A percentile compares a stretch with the other conserved stretches of the same genome.
Conservation (phyloP, 2,329 filamentous ascomycete species). For the Cryoendolithus antarcticus region DNA sequence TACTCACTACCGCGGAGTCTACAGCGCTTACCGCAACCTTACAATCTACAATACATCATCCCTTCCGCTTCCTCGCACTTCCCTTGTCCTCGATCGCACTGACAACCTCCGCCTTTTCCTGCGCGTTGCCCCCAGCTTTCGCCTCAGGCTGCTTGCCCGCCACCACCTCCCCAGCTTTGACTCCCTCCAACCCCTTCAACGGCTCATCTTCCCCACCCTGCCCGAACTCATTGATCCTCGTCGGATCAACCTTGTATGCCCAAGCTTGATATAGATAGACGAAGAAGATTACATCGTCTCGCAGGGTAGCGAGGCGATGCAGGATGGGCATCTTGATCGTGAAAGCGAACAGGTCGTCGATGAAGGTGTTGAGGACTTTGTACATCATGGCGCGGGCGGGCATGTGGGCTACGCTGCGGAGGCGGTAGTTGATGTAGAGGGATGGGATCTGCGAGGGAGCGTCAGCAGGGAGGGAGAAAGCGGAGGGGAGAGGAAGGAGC, state of each 20-base stretch:
- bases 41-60: neutral
- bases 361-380: slow-evolving; percentile 98
- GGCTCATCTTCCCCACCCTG: slow-evolving; percentile 90
- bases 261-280: slow-evolving; percentile 91
- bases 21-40: too few relatives aligned
- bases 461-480: slow-evolving; percentile 2
- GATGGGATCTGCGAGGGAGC: slow-evolving; percentile 46
- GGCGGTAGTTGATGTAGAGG: slow-evolving; percentile 96
- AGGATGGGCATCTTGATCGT: slow-evolving; percentile 98
- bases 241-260: slow-evolving; percentile 85
- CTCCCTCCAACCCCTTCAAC: slow-evolving; percentile 25
- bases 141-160: slow-evolving; percentile 25
- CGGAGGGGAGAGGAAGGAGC: neutral
- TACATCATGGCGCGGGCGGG: slow-evolving; percentile 92
- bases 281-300: slow-evolving; percentile 97
- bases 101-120: slow-evolving; percentile 1
- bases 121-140: slow-evolving; percentile 8
- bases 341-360: slow-evolving; percentile 96
- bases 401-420: slow-evolving; percentile 90
- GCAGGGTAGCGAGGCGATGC: slow-evolving; percentile 79
- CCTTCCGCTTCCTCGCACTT: neutral
- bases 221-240: slow-evolving; percentile 90
- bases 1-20: too few relatives aligned
- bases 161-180: slow-evolving; percentile 27
- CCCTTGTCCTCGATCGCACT: slow-evolving; percentile 1